A percentile compares a stretch with the other conserved stretches of the same genome.
Conservation (phyloP, 1,139 yeast genomes). For the Saccharomyces hybrid region DNA sequence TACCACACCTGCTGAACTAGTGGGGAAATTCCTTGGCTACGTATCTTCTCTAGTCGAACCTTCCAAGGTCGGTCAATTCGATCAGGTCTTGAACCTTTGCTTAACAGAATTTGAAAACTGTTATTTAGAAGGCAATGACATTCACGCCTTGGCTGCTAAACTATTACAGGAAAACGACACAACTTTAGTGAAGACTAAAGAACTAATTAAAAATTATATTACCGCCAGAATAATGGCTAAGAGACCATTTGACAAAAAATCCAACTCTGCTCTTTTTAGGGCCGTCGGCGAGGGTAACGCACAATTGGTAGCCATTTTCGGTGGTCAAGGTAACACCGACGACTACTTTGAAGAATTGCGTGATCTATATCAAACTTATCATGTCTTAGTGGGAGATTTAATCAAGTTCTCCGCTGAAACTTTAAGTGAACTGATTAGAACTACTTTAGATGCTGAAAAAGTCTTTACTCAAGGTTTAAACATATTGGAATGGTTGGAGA, state of each 20-base stretch:
- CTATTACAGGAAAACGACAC: slow-evolving; percentile 42
- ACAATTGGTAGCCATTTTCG: slow-evolving; percentile 74
- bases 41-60: slow-evolving; percentile 52
- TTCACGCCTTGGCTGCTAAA: slow-evolving; percentile 79
- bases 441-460: slow-evolving; percentile 73
- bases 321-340: slow-evolving; percentile 98
- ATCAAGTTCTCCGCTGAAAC: slow-evolving; percentile 60
- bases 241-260: slow-evolving; percentile 37
- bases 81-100: slow-evolving; percentile 60
- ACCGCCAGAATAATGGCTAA: slow-evolving; percentile 45
- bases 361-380: slow-evolving; percentile 69
- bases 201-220: slow-evolving; percentile 65
- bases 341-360: slow-evolving; percentile 96
- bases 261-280: slow-evolving; percentile 56
- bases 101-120: slow-evolving; percentile 77
- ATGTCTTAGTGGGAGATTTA: slow-evolving; percentile 66
- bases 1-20: slow-evolving; percentile 75
- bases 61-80: slow-evolving; percentile 45
- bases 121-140: slow-evolving; percentile 67
- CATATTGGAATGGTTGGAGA: slow-evolving; percentile 75
- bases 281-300: slow-evolving; percentile 54
- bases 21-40: slow-evolving; percentile 78
- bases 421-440: slow-evolving; percentile 59
- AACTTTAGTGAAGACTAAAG: slow-evolving; percentile 60
- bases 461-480: slow-evolving; percentile 92